Percentiles rank a stretch among this genome's conserved stretches.
Evolutionary conservation across 257 asterid species (phyloP).

Genomic region (Agastache rugosa): DNA sequence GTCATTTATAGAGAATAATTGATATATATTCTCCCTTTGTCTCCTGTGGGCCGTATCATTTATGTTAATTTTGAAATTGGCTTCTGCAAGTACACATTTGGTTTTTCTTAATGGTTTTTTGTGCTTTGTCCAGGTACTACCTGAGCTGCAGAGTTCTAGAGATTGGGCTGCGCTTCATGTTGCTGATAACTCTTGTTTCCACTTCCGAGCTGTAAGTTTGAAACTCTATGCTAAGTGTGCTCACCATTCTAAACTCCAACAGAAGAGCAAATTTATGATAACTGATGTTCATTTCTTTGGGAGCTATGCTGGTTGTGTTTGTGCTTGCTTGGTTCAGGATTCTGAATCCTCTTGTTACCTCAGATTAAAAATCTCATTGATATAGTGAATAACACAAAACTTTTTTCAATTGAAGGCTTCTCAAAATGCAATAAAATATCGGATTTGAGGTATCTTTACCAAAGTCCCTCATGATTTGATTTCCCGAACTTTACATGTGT

Average conservation of each 20-base stretch:
- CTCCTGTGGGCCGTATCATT: background rate
- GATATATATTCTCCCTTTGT: slow-evolving; percentile 12
- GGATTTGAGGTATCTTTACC: background rate
- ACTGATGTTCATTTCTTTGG: background rate
- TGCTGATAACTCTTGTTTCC: slow-evolving; percentile 98
- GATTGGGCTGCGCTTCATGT: slow-evolving; percentile 89
- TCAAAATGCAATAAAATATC: background rate
- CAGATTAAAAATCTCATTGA: background rate
- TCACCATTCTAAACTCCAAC: background rate
- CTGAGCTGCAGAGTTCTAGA: slow-evolving; percentile 65
- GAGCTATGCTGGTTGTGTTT: slow-evolving; percentile 9
- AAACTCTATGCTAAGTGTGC: slow-evolving; percentile 30
- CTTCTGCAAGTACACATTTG: slow-evolving; percentile 25
- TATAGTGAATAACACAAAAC: background rate
- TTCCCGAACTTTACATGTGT: background rate
- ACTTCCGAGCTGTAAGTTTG: slow-evolving; percentile 83
- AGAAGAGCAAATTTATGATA: slow-evolving; percentile 28
- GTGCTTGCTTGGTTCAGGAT: slow-evolving; percentile 4
- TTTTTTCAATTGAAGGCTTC: background rate
- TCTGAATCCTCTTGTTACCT: background rate
- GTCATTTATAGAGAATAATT: slow-evolving; percentile 7
- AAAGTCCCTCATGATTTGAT: background rate
- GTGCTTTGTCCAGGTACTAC: slow-evolving; percentile 53
- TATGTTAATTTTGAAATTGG: slow-evolving; percentile 9
- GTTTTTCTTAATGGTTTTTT: slow-evolving; percentile 27